Evolutionary conservation across 2,329 filamentous ascomycete genomes (phyloP), one percentile per base, ranked within the genome.

Genomic region (Trichoderma hamatum): DNA sequence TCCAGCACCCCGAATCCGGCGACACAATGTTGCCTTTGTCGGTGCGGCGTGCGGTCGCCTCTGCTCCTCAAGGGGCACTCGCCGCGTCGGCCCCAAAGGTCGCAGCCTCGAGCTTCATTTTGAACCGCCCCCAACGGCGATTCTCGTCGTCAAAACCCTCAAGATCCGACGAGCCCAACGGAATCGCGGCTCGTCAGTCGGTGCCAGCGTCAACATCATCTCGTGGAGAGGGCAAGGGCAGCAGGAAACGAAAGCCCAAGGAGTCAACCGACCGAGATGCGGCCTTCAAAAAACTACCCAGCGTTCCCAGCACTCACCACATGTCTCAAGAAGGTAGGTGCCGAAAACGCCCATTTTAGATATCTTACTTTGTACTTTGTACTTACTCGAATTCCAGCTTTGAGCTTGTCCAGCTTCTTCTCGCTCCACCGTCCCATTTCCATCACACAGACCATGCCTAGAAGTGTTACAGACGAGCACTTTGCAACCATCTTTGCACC

Each of bases 361-460:
- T 19, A 39, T 1, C 5, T 39, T 5, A 19, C 36, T 39, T 11
- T n/a, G 4, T 46, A 26, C 26, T 34, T 11, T 10, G 30, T 36
- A 21, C 73, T 74, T 63, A 76, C 69, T 19, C 60, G 26, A 51
- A 16, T 32, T 72, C 5, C 73, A 98, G 96, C 96, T 76, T 86
- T 98, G 71, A 90, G 92, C 72, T 85, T 97, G 56, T 96, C 95
- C 9, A 91, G 91, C 70, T 98, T 99, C 85, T 98, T 98, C 84
- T 96, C 94, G 72, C 91, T 97, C 73, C 93, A 99, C 82, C 90
- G 96, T 71, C 96, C 96, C 56, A 95, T 99, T 76, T 97, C 93
- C 67, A 89, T 97, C 73, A 94, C 90, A 61, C 90, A 90, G 74
- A 90, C 91, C 73, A 90, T 97, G 76, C 96, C 92, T 68, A 89